Base-by-base conservation (phyloP, 179 eudicot genomes). In the Heliamphora pulchella region DNA sequence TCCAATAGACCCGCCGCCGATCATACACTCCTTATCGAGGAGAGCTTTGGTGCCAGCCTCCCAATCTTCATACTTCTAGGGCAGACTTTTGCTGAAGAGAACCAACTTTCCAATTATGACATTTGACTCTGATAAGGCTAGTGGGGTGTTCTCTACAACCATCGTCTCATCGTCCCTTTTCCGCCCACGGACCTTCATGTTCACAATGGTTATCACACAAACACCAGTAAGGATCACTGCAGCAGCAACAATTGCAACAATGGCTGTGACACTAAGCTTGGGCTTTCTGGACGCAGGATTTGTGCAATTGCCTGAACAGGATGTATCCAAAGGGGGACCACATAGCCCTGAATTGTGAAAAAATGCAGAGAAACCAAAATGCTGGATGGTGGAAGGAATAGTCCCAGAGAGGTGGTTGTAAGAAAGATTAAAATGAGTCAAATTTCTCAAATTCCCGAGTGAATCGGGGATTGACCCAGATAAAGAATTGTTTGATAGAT, bases 41-140 rank as follows among this genome's bases (percentile, higher is more conserved):
- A 96, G 86, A 63, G 97, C 92, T 80, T 90, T 88, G 6, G 96
- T 92, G 22, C 96, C 98, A 2, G 92, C 87, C 80, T 96, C 99
- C 99, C 99, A 93, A 69, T 96, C 99, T 80, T 92, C 98, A 61
- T 96, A 96, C 83, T 87, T 93, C 2, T 98, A 92, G 53, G 99
- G 99, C 61, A 96, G 86, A 83, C 82, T 92, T 82, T 89, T 92
- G 89, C 97, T 96, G 87, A 92, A 96, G 81, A 96, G 91, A 81
- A 92, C 99, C 81, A 96, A 83, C 82, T 96, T 96, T 71, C 99
- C 99, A 7, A 93, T 90, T 15, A 92, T 90, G 61, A 90, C 87
- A 89, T 86, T 89, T 8, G 95, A 78, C 57, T 90, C 96, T 2
- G 93, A 81, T 6, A 94, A 90, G 80, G 90, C 90, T 54, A 91